Evolutionary conservation across 805 yeast genomes (phyloP), one percentile per base, ranked within the genome.

Genomic region (Deakozyma indianensis): DNA sequence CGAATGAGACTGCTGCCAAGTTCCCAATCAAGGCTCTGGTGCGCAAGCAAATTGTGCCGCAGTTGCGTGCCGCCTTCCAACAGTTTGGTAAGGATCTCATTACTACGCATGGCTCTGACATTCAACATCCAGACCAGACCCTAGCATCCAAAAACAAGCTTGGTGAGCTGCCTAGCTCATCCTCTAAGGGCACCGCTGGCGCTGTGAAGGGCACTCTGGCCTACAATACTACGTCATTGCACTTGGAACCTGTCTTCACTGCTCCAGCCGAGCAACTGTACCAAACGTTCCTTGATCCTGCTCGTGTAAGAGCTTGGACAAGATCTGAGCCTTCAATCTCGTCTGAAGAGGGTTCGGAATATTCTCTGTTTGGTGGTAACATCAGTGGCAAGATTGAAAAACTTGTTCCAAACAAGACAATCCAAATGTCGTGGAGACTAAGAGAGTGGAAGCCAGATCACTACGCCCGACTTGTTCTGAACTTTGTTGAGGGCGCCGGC

Each of bases 301-400:
- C 75, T 43, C 70, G 94, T 51, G 80, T 92, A 14, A 76, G 80
- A n/a, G 88, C 88, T 0, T 92, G 97, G 97, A 73, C 95, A 0
- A 77, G 95, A 48, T 77, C 94, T 0, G 67, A 75, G 29, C 60
- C 87, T 77, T 43, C 63, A 60, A 23, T 85, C 45, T 74, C 72
- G 55, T 68, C 83, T 49, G 61, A 56, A 41, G 83, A 70, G 44
- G 85, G 83, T 3, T 70, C 81, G 1, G 67, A 67, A 42, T 87
- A 78, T 64, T 70, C 71, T 24, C 62, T 92, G 47, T 92, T 92
- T 60, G 94, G 95, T 14, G 96, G 96, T 15, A 85, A 86, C 49
- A 79, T 92, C 44, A 61, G 72, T 16, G 95, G 96, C 44, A 75
- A 76, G 56, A 67, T 86, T 51, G 54, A 72, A 40, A 77, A 74